These are phyloP conservation scores for Lagenidium giganteum DNA, from an alignment of 352 stramenopile species.

Conservation along the genomic window DNA sequence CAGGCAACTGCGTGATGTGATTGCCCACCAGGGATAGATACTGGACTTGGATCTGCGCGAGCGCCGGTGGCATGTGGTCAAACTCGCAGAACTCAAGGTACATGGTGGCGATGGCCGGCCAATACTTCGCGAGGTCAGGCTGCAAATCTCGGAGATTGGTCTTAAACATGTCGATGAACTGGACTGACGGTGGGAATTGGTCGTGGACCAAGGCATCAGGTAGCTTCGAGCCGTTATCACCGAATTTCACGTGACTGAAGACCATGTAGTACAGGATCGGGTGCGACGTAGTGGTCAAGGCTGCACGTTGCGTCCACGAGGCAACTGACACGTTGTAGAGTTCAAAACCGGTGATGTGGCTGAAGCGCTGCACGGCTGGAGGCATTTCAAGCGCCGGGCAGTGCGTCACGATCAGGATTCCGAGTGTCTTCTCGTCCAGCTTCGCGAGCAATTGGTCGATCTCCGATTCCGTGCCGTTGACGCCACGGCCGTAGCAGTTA, in stretches of 20 bases:
- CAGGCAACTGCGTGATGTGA: constrained; percentile 8
- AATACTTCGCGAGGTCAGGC: not conserved
- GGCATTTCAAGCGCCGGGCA: constrained; percentile 9
- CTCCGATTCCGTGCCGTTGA: not conserved
- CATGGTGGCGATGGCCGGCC: not conserved
- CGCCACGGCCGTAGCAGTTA: constrained; percentile 9
- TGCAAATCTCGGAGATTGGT: constrained; percentile 6
- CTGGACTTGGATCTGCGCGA: not conserved
- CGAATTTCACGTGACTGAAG: too few species aligned
- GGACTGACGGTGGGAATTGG: constrained; percentile 1
- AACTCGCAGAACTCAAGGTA: not conserved
- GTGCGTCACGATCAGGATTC: constrained; percentile 9
- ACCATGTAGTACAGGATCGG: not conserved
- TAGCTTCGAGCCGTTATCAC: too few species aligned
- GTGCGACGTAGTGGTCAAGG: not conserved
- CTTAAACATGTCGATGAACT: constrained; percentile 2
- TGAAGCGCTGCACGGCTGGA: not conserved
- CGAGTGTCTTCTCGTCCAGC: constrained; percentile 4
- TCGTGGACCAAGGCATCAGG: not conserved
- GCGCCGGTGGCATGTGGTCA: too few species aligned
- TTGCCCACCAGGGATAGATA: constrained; percentile 3
- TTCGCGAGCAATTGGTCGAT: not conserved
- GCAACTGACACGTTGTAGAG: constrained; percentile 14
- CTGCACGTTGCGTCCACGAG: constrained; percentile 2
- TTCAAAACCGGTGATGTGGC: constrained; percentile 5